Evolutionary conservation across 1,284 basidiomycete species (phyloP).

Genomic region (Ganoderma sinense): DNA sequence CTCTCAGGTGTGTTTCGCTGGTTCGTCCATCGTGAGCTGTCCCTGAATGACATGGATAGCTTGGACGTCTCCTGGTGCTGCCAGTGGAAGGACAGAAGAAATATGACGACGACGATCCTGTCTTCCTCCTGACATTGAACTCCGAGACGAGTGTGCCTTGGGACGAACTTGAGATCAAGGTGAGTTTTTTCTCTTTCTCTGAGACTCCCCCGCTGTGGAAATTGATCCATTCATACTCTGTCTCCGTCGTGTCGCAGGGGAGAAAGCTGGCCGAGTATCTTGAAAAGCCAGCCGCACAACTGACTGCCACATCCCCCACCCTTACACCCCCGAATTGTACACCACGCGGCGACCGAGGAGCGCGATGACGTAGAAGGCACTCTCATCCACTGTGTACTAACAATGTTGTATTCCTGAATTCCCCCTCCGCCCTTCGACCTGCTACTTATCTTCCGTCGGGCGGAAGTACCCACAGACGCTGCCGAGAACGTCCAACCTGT

Average conservation of each 20-base stretch:
- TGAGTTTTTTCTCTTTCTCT: slow-evolving; percentile 36
- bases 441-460: no score
- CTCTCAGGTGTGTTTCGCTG: slow-evolving; percentile 38
- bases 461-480: not conserved
- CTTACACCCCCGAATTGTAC: slow-evolving; percentile 33
- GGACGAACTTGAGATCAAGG: slow-evolving; percentile 70
- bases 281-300: slow-evolving; percentile 48
- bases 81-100: slow-evolving; percentile 39
- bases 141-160: slow-evolving; percentile 64
- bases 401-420: not conserved
- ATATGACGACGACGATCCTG: slow-evolving; percentile 43
- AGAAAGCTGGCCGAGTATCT: slow-evolving; percentile 55
- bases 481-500: not conserved
- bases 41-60: slow-evolving; percentile 34
- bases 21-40: no score
- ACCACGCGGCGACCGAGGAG: slow-evolving; percentile 33
- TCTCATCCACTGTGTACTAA: not conserved
- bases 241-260: slow-evolving; percentile 48
- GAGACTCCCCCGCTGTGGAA: not conserved
- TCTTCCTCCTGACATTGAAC: slow-evolving; percentile 76
- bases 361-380: slow-evolving; percentile 27
- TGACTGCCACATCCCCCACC: slow-evolving; percentile 42
- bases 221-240: not conserved
- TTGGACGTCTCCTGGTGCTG: slow-evolving; percentile 73
- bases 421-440: not conserved